phyloP scores from a whole-genome alignment of 441 rosid species.

The California macrophylla region DNA sequence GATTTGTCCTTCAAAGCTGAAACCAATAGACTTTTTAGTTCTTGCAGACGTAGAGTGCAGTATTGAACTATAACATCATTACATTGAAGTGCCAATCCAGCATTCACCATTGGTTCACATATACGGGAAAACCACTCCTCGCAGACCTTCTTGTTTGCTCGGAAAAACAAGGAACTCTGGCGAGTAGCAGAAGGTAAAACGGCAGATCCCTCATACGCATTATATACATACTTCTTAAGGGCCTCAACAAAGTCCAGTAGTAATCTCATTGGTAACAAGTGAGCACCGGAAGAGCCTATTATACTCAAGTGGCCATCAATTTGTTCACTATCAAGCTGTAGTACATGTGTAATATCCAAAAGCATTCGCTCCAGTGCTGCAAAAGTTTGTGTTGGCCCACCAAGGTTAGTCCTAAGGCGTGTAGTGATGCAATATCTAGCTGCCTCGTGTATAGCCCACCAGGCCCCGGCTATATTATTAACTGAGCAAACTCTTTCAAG shows the following conservation, averaged over 20 bases:
- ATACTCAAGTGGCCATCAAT: slow-evolving; percentile 70
- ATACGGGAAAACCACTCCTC: slow-evolving; percentile 99
- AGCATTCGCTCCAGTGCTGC: slow-evolving; percentile 98
- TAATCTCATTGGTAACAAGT: slow-evolving; percentile 89
- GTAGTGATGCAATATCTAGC: slow-evolving; percentile 81
- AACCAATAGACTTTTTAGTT: slow-evolving; percentile 47
- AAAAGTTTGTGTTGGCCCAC: slow-evolving; percentile 97
- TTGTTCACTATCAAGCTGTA: slow-evolving; percentile 76
- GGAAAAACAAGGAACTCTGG: slow-evolving; percentile 78
- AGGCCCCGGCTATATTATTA: slow-evolving; percentile 80
- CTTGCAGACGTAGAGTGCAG: slow-evolving; percentile 77
- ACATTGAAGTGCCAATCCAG: slow-evolving; percentile 83
- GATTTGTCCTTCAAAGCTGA: slow-evolving; percentile 63
- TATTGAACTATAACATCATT: slow-evolving; percentile 84
- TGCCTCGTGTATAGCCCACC: slow-evolving; percentile 99
- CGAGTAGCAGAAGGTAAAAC: slow-evolving; percentile 62
- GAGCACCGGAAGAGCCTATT: slow-evolving; percentile 87
- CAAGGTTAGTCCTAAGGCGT: slow-evolving; percentile 94
- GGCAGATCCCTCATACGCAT: slow-evolving; percentile 92
- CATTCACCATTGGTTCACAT: slow-evolving; percentile 98
- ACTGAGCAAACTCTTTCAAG: slow-evolving; percentile 69
- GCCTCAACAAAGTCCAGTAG: slow-evolving; percentile 93
- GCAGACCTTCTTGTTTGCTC: slow-evolving; percentile 92
- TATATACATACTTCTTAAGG: slow-evolving; percentile 84
- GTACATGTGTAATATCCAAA: slow-evolving; percentile 74